Conservation (phyloP, 2,329 filamentous ascomycete species). For the Xylaria sp. region DNA sequence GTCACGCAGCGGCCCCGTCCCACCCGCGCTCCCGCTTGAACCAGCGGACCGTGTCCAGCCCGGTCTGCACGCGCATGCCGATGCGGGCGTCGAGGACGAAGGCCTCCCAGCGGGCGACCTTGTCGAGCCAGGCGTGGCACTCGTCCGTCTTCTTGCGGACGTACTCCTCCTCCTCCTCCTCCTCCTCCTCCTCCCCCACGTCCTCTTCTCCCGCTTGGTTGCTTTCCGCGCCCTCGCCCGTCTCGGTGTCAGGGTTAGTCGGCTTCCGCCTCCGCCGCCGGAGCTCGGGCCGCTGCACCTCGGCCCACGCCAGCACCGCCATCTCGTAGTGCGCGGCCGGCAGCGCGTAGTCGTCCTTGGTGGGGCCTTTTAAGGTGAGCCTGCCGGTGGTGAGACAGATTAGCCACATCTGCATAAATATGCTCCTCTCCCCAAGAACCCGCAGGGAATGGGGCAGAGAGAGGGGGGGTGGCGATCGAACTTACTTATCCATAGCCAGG, state of each 20-base stretch:
- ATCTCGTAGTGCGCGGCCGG: conserved; percentile 86
- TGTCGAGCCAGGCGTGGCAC: conserved; percentile 67
- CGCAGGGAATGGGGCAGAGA: background rate
- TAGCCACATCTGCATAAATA: too few species aligned
- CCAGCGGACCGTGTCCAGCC: conserved; percentile 66
- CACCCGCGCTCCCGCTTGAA: conserved; percentile 36
- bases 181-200: conserved; percentile 17
- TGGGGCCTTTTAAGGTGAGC: conserved; percentile 57
- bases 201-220: conserved; percentile 27
- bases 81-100: conserved; percentile 76
- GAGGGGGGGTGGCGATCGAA: conserved; percentile 9
- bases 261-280: conserved; percentile 4
- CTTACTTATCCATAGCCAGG: conserved; percentile 64
- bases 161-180: conserved; percentile 41
- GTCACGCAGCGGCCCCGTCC: background rate
- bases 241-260: background rate
- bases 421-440: too few species aligned
- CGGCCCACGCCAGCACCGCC: conserved; percentile 78
- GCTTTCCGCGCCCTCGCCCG: background rate
- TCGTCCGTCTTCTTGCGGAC: conserved; percentile 56
- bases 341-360: conserved; percentile 69
- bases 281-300: conserved; percentile 51
- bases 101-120: conserved; percentile 69
- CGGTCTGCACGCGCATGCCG: conserved; percentile 73
- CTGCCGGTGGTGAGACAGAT: conserved; percentile 39